Percentiles rank a stretch among this genome's conserved stretches.
phyloP scores from a whole-genome alignment of 164 flowering plant species.

The Malania oleifera region DNA sequence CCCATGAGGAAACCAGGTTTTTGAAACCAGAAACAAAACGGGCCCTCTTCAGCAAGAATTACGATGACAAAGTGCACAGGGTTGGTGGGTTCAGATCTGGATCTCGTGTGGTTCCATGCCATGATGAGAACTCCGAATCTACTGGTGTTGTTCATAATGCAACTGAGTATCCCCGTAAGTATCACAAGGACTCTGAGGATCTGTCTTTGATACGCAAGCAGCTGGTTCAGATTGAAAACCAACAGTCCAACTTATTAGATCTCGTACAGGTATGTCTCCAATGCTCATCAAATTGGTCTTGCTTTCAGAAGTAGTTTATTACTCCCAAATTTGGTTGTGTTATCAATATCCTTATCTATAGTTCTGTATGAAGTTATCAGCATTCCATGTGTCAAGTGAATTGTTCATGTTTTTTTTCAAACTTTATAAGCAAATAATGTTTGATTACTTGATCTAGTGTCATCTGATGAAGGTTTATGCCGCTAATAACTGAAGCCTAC shows the following conservation, averaged over 20 bases:
- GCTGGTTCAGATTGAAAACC: constrained; percentile 83
- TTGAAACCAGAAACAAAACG: constrained; percentile 43
- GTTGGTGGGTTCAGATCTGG: constrained; percentile 41
- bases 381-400: too few species aligned
- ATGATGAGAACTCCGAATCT: constrained; percentile 36
- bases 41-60: constrained; percentile 38
- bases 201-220: constrained; percentile 69
- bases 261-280: constrained; percentile 68
- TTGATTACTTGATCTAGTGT: too few species aligned
- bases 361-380: too few species aligned
- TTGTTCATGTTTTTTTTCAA: too few species aligned
- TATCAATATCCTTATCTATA: too few species aligned
- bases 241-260: constrained; percentile 75
- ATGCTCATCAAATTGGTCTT: not conserved
- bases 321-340: too few species aligned
- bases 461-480: too few species aligned
- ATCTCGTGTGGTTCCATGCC: constrained; percentile 67
- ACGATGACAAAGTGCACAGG: constrained; percentile 38
- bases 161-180: constrained; percentile 26
- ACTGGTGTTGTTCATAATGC: constrained; percentile 32
- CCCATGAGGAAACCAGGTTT: constrained; percentile 20
- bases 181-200: constrained; percentile 53
- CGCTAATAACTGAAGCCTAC: too few species aligned
- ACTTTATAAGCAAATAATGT: too few species aligned
- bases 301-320: too few species aligned